A percentile compares a stretch with the other conserved stretches of the same genome.
Conservation (phyloP, 805 yeast species). For the Blastobotrys robertii region DNA sequence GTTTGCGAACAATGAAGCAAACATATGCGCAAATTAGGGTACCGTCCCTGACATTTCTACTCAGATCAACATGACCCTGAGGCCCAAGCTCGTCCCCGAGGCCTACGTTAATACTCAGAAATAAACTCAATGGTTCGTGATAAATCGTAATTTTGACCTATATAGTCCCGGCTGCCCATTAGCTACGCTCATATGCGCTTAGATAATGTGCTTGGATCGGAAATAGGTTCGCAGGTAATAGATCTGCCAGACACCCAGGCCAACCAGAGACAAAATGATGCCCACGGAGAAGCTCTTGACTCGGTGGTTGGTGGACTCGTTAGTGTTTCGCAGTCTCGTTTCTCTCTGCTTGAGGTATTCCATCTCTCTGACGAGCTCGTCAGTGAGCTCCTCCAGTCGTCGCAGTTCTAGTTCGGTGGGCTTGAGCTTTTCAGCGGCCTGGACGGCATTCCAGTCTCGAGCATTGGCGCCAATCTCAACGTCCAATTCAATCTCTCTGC, state of each 20-base stretch:
- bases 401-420: slow-evolving; percentile 88
- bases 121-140: neutral
- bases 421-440: slow-evolving; percentile 84
- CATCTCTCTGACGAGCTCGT: slow-evolving; percentile 70
- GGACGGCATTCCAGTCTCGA: slow-evolving; percentile 94
- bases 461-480: slow-evolving; percentile 95
- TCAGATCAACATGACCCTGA: too few relatives aligned
- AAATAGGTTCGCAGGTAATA: slow-evolving; percentile 87
- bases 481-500: slow-evolving; percentile 59
- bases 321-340: slow-evolving; percentile 88
- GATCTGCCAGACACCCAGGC: slow-evolving; percentile 88
- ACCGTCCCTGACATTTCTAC: too few relatives aligned
- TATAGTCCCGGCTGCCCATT: neutral
- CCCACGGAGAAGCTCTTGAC: slow-evolving; percentile 77
- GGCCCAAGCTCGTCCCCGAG: too few relatives aligned
- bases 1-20: too few relatives aligned
- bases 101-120: slow-evolving; percentile 1
- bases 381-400: slow-evolving; percentile 75
- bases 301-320: slow-evolving; percentile 90
- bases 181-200: slow-evolving; percentile 1
- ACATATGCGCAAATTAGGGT: too few relatives aligned
- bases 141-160: neutral
- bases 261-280: slow-evolving; percentile 57
- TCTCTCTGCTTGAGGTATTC: slow-evolving; percentile 82
- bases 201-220: slow-evolving; percentile 37